phyloP scores from a whole-genome alignment of 352 stramenopile species.

The Elongisporangium anandrum region DNA sequence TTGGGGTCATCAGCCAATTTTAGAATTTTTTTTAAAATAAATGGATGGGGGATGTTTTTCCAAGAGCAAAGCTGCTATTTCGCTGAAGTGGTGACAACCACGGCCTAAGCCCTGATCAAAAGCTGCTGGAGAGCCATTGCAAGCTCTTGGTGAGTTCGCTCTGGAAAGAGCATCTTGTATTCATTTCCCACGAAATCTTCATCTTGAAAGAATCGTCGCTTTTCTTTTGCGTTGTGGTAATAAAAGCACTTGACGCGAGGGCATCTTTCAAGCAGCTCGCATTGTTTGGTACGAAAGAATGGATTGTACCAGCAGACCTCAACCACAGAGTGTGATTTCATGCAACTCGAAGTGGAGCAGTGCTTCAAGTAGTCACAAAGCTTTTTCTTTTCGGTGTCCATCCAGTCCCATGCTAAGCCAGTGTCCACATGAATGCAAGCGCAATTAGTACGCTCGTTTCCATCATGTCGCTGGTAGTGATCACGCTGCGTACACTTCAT shows the following conservation, averaged over 20 bases:
- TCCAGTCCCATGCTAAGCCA: conserved; percentile 33
- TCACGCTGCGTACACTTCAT: conserved; percentile 32
- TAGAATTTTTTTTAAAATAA: too few species aligned
- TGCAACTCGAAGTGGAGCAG: conserved; percentile 29
- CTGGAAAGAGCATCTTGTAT: conserved; percentile 32
- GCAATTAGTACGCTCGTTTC: conserved; percentile 36
- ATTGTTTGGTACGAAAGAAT: conserved; percentile 38
- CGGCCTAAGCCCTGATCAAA: too few species aligned
- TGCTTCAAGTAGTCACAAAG: conserved; percentile 22
- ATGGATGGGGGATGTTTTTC: too few species aligned
- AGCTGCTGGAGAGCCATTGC: too few species aligned
- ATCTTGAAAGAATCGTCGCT: too few species aligned
- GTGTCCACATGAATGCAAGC: conserved; percentile 45
- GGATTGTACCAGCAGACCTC: conserved; percentile 51
- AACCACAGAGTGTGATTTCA: conserved; percentile 37
- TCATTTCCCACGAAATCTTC: too few species aligned
- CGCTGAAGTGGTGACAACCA: too few species aligned
- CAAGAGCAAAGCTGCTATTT: too few species aligned
- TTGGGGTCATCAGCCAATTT: too few species aligned
- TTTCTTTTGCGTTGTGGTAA: too few species aligned
- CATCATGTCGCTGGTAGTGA: conserved; percentile 35
- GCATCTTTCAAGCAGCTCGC: conserved; percentile 3
- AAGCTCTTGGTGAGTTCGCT: conserved; percentile 19
- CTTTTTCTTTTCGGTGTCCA: conserved; percentile 20
- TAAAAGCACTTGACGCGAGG: too few species aligned